phyloP scores from a whole-genome alignment of 495 filamentous ascomycete genomes.

The Penicillium robsamsonii region DNA sequence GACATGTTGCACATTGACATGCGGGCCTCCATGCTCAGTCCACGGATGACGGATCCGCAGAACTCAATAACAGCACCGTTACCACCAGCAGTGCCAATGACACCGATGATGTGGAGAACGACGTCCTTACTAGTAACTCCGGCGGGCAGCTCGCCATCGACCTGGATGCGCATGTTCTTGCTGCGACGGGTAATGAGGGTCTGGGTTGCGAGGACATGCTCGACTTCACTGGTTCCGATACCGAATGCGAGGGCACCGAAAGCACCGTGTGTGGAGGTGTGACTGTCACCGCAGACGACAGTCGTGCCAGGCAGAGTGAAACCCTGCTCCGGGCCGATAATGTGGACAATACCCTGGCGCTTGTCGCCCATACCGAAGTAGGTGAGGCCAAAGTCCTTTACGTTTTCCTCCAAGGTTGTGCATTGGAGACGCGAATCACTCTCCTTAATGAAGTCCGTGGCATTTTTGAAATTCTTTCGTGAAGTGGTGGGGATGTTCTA shows the following conservation, averaged over 20 bases:
- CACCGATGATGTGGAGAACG: conserved; percentile 87
- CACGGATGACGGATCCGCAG: conserved; percentile 87
- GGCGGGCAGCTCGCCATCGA: conserved; percentile 84
- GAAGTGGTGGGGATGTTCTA: conserved; percentile 91
- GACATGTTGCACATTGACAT: conserved; percentile 99
- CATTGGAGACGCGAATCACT: conserved; percentile 91
- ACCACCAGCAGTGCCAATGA: conserved; percentile 93
- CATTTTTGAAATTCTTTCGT: conserved; percentile 83
- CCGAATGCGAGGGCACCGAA: conserved; percentile 95
- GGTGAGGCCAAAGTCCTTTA: conserved; percentile 92
- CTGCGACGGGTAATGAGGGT: conserved; percentile 89
- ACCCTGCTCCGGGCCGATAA: conserved; percentile 98
- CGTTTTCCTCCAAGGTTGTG: conserved; percentile 93
- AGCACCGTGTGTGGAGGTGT: conserved; percentile 96
- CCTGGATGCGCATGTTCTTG: conserved; percentile 98
- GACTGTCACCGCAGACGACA: conserved; percentile 95
- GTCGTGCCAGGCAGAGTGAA: conserved; percentile 98
- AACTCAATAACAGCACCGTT: conserved; percentile 95
- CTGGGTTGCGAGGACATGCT: conserved; percentile 96
- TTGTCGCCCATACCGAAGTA: conserved; percentile 97
- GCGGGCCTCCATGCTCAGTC: conserved; percentile 91
- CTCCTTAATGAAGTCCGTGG: conserved; percentile 84
- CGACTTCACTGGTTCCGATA: conserved; percentile 97
- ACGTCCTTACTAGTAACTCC: conserved; percentile 97
- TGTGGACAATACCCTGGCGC: conserved; percentile 96